Conservation (phyloP, 108 stramenopile genomes). For the Cyclotella kingstonii region DNA sequence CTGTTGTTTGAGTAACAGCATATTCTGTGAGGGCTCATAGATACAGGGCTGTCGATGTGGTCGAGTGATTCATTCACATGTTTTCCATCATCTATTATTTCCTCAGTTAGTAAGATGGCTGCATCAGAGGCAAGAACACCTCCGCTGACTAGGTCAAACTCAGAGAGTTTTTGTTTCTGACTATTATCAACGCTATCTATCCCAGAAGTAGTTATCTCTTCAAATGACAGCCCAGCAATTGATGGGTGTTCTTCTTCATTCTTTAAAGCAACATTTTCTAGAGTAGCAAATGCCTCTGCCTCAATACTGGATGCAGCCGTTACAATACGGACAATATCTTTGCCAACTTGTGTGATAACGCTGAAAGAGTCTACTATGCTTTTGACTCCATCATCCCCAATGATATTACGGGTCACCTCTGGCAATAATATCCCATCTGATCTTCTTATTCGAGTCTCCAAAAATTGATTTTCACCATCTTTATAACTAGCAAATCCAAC, state of each 20-base stretch:
- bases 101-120: constrained; percentile 54
- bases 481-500: constrained; percentile 66
- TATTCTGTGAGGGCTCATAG: constrained; percentile 78
- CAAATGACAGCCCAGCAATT: constrained; percentile 38
- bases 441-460: constrained; percentile 68
- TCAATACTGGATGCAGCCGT: constrained; percentile 65
- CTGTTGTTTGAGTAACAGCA: constrained; percentile 57
- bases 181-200: constrained; percentile 9
- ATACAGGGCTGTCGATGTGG: constrained; percentile 54
- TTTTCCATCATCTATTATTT: constrained; percentile 79
- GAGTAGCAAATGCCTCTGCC: constrained; percentile 31
- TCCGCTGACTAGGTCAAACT: constrained; percentile 12
- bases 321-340: constrained; percentile 73
- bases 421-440: constrained; percentile 55
- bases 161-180: constrained; percentile 5
- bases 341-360: constrained; percentile 57
- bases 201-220: constrained; percentile 39
- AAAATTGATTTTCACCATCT: constrained; percentile 66
- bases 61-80: constrained; percentile 21
- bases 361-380: constrained; percentile 54
- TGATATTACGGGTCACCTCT: constrained; percentile 29
- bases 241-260: constrained; percentile 28
- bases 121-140: constrained; percentile 51
- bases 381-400: constrained; percentile 53
- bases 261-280: constrained; percentile 15